A percentile compares a stretch with the other conserved stretches of the same genome.
Conservation (phyloP, 2,329 filamentous ascomycete genomes). For the Stachybotrys echinatus region DNA sequence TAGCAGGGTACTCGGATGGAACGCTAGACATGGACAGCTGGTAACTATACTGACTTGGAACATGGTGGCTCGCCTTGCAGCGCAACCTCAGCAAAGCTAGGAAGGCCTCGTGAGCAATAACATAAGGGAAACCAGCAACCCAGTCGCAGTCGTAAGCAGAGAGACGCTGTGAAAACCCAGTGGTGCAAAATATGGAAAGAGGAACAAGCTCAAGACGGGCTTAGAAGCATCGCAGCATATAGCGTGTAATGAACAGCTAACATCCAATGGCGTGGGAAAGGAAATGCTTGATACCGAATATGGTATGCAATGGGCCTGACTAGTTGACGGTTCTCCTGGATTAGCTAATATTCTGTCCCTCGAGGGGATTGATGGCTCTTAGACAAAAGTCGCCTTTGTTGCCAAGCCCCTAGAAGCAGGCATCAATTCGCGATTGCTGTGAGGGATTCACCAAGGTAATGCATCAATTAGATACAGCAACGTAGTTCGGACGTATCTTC, state of each 20-base stretch:
- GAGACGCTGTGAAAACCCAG: no score
- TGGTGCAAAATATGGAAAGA: neutral
- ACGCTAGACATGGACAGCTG: neutral
- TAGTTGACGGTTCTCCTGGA: no score
- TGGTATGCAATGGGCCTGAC: neutral
- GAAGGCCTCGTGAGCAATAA: neutral
- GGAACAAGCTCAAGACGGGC: neutral
- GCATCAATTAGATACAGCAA: neutral
- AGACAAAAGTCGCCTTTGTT: no score
- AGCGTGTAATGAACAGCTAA: neutral
- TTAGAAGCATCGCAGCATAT: neutral
- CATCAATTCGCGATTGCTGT: no score
- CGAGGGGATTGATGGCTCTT: no score
- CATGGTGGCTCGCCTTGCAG: constrained; percentile 4
- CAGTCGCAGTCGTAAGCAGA: neutral
- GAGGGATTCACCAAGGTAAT: neutral
- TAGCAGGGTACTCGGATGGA: neutral
- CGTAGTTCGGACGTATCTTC: no score
- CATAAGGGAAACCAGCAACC: neutral
- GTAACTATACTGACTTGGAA: constrained; percentile 18
- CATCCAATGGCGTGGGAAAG: neutral
- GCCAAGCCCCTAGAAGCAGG: no score
- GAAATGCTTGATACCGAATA: neutral
- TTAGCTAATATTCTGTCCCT: neutral
- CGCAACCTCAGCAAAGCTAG: neutral